Conservation (phyloP, 2,329 filamentous ascomycete genomes). For the Sporothrix euskadiensis region DNA sequence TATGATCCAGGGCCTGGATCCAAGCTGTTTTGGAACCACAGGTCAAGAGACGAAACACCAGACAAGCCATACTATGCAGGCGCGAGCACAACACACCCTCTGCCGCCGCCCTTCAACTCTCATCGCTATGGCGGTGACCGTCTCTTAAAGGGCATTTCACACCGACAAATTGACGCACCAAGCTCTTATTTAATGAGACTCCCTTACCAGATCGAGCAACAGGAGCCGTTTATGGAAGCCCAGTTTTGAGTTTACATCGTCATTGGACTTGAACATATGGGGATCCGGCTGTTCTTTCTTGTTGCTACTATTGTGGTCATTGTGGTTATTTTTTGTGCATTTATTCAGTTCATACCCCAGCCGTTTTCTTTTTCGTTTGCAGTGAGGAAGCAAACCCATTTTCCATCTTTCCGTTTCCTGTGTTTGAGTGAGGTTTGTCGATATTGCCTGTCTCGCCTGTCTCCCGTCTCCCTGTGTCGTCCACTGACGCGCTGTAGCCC, state of each 20-base stretch:
- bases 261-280: not conserved
- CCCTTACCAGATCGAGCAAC: not conserved
- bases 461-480: too few relatives aligned
- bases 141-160: not conserved
- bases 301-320: not conserved
- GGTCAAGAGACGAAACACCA: not conserved
- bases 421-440: not conserved
- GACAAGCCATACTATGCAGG: not conserved
- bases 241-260: not conserved
- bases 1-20: not conserved
- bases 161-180: not conserved
- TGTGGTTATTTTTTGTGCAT: not conserved
- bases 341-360: not conserved
- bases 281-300: not conserved
- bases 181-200: not conserved
- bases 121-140: not conserved
- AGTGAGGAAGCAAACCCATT: not conserved
- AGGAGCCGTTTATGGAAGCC: not conserved
- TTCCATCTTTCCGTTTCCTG: not conserved
- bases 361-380: not conserved
- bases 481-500: not conserved
- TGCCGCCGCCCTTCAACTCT: not conserved
- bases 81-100: not conserved
- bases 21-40: not conserved
- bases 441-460: too few relatives aligned